These are phyloP conservation scores for Saccharomycopsis capsularis DNA, from an alignment of 805 yeast genomes.

Conservation along the genomic window DNA sequence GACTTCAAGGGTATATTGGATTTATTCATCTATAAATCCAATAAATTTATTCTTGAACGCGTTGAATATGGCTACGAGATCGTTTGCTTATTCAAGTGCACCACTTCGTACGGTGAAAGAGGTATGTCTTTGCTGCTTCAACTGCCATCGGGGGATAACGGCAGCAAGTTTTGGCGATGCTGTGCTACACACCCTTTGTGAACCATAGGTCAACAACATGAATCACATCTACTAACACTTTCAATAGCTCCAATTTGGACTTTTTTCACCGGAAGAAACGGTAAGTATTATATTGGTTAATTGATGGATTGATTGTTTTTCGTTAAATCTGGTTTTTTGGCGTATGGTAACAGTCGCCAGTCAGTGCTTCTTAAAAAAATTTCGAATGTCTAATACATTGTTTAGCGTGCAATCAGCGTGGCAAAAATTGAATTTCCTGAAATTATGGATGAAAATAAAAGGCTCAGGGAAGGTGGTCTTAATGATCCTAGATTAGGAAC, in stretches of 20 bases:
- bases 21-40: constrained; percentile 9
- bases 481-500: constrained; percentile 97
- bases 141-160: constrained; percentile 15
- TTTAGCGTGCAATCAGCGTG: constrained; percentile 85
- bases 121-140: constrained; percentile 39
- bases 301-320: no score
- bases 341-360: no score
- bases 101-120: constrained; percentile 96
- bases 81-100: constrained; percentile 93
- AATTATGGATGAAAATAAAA: constrained; percentile 97
- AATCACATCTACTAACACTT: constrained; percentile 16
- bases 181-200: no score
- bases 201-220: not conserved
- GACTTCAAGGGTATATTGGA: no score
- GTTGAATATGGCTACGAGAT: constrained; percentile 20
- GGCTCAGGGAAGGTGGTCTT: constrained; percentile 93
- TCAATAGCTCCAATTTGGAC: constrained; percentile 88
- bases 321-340: no score
- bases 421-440: constrained; percentile 98
- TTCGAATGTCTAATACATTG: not conserved
- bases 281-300: no score
- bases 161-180: no score
- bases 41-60: constrained; percentile 2
- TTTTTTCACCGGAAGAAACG: constrained; percentile 94
- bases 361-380: not conserved